Percentiles rank a stretch among this genome's conserved stretches.
These are phyloP conservation scores for Podospora pseudoanserina DNA, from an alignment of 495 filamentous ascomycete genomes.

Conservation along the genomic window DNA sequence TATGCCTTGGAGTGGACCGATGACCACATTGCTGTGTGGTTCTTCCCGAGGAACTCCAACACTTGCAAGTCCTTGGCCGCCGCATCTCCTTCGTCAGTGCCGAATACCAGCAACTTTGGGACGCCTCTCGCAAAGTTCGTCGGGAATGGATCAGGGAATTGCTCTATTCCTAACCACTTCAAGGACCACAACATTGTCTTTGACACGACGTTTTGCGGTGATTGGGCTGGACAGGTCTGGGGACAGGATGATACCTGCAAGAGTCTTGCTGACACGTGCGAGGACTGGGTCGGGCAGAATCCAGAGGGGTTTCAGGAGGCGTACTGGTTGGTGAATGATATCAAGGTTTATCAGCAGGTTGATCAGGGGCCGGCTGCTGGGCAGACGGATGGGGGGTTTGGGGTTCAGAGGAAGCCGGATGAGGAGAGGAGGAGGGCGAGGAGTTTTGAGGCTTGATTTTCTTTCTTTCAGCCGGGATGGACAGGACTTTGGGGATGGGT, in stretches of 20 bases:
- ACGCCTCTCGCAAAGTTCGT: conserved; percentile 62
- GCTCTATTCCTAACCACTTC: conserved; percentile 66
- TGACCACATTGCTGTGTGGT: conserved; percentile 67
- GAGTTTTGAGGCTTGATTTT: not conserved
- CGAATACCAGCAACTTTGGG: conserved; percentile 64
- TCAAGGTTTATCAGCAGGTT: conserved; percentile 55
- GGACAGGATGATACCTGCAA: conserved; percentile 36
- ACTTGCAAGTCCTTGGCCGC: conserved; percentile 38
- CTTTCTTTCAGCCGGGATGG: not conserved
- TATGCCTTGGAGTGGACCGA: conserved; percentile 76
- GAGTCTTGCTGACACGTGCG: conserved; percentile 50
- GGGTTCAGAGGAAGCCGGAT: not conserved
- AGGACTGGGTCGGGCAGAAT: conserved; percentile 62
- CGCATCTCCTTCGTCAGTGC: conserved; percentile 32
- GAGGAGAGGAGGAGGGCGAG: not conserved
- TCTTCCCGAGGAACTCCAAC: conserved; percentile 62
- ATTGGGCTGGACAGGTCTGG: conserved; percentile 75
- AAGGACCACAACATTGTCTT: conserved; percentile 70
- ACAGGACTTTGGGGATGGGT: not conserved
- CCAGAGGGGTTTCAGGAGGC: conserved; percentile 57
- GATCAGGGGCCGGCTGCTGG: not conserved
- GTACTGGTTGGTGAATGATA: conserved; percentile 70
- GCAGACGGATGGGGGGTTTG: conserved; percentile 13
- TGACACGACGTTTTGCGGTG: conserved; percentile 83
- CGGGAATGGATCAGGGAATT: conserved; percentile 42